Conservation (phyloP, 768 basidiomycete genomes). For the Collybia sordida region DNA sequence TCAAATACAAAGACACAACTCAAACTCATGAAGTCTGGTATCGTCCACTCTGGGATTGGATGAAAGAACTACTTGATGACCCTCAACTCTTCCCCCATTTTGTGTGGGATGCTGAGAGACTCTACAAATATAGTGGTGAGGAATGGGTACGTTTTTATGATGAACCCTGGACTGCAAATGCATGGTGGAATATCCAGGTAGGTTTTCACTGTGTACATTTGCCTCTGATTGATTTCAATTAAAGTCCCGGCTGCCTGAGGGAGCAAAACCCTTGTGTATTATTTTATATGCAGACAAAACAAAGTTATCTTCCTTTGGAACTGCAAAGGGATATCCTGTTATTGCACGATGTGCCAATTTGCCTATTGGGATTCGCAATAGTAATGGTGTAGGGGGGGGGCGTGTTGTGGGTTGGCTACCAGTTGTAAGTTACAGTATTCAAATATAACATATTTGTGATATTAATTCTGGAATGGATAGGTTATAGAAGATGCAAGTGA, state of each 20-base stretch:
- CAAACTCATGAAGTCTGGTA: constrained; percentile 12
- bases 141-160: constrained; percentile 23
- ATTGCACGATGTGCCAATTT: constrained; percentile 30
- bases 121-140: constrained; percentile 23
- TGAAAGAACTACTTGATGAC: constrained; percentile 18
- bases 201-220: neutral
- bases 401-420: constrained; percentile 34
- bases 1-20: constrained; percentile 10
- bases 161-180: constrained; percentile 37
- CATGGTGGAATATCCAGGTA: constrained; percentile 38
- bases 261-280: constrained; percentile 23
- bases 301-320: constrained; percentile 34
- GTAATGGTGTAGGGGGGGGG: constrained; percentile 28
- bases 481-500: constrained; percentile 23
- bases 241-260: constrained; percentile 13
- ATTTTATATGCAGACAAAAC: constrained; percentile 39
- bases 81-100: constrained; percentile 18
- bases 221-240: neutral
- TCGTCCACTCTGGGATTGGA: constrained; percentile 26
- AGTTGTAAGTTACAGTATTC: constrained; percentile 19
- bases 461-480: too few relatives aligned
- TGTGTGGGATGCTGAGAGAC: constrained; percentile 27
- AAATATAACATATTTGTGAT: neutral
- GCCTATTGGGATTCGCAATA: constrained; percentile 27
- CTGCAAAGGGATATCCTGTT: constrained; percentile 33